phyloP scores from a whole-genome alignment of 1,284 basidiomycete species.

The Puccinia sorghi region DNA sequence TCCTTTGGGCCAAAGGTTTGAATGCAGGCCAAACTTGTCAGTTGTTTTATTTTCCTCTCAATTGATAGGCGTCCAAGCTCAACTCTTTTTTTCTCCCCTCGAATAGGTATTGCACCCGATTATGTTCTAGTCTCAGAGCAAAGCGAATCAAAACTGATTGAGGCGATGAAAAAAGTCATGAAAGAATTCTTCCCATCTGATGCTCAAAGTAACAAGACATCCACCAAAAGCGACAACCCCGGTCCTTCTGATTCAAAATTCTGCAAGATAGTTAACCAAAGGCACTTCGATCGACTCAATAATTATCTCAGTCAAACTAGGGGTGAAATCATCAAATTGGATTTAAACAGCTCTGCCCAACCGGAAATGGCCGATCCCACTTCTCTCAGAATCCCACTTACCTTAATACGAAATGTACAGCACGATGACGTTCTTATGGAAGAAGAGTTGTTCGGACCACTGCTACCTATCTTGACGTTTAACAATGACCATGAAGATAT shows the following conservation, averaged over 20 bases:
- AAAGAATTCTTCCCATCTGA: conserved; percentile 55
- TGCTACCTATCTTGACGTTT: conserved; percentile 57
- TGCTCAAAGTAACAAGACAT: not conserved
- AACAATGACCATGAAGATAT: conserved; percentile 52
- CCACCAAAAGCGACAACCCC: conserved; percentile 37
- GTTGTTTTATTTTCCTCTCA: not conserved
- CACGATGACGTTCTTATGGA: conserved; percentile 58
- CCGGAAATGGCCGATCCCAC: conserved; percentile 51
- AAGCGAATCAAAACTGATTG: conserved; percentile 56
- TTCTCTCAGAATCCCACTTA: conserved; percentile 56
- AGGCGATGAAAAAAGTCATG: conserved; percentile 55
- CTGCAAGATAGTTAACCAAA: conserved; percentile 57
- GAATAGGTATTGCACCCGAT: conserved; percentile 57
- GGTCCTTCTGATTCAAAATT: conserved; percentile 52
- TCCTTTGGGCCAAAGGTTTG: conserved; percentile 59
- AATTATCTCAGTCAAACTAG: conserved; percentile 57
- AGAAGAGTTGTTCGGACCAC: conserved; percentile 60
- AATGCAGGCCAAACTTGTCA: conserved; percentile 59
- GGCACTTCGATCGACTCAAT: conserved; percentile 58
- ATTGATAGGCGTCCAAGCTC: not conserved
- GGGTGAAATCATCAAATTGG: conserved; percentile 58
- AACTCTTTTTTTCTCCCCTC: conserved; percentile 51
- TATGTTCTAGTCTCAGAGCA: conserved; percentile 56
- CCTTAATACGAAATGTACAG: conserved; percentile 57
- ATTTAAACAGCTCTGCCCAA: conserved; percentile 25